A percentile compares a stretch with the other conserved stretches of the same genome.
These are phyloP conservation scores for Blastobotrys buckinghamii DNA, from an alignment of 1,139 yeast species.

Conservation along the genomic window DNA sequence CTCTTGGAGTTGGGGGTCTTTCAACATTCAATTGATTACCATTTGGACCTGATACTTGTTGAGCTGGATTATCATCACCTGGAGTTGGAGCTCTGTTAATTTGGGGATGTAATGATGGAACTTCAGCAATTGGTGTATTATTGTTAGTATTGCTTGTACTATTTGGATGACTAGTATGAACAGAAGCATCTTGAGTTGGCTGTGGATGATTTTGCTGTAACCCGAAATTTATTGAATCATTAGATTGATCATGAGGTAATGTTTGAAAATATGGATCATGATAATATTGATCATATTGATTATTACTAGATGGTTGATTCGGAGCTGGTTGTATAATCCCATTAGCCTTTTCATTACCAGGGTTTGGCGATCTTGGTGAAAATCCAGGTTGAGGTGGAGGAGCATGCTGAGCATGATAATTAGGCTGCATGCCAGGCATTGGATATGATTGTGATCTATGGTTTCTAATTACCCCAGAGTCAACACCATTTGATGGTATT, in stretches of 20 bases:
- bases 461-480: constrained; percentile 3
- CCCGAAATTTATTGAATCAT: not conserved
- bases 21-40: not conserved
- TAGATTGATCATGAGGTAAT: not conserved
- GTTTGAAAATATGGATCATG: constrained; percentile 3
- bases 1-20: not conserved
- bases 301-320: not conserved
- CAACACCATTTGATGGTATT: constrained; percentile 5
- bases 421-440: constrained; percentile 3
- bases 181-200: not conserved
- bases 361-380: not conserved
- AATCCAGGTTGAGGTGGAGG: not conserved
- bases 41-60: not conserved
- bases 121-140: not conserved
- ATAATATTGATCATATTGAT: constrained; percentile 2
- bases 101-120: not conserved
- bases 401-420: not conserved
- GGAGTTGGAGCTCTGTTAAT: not conserved
- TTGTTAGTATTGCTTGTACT: too few relatives aligned
- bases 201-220: not conserved
- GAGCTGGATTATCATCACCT: not conserved
- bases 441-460: constrained; percentile 13
- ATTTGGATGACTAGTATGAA: too few relatives aligned
- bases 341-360: not conserved
- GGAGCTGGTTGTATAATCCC: not conserved